A percentile compares a stretch with the other conserved stretches of the same genome.
Evolutionary conservation across 78 protist genomes (phyloP).

Genomic region (Anaeramoeba flamelloides): DNA sequence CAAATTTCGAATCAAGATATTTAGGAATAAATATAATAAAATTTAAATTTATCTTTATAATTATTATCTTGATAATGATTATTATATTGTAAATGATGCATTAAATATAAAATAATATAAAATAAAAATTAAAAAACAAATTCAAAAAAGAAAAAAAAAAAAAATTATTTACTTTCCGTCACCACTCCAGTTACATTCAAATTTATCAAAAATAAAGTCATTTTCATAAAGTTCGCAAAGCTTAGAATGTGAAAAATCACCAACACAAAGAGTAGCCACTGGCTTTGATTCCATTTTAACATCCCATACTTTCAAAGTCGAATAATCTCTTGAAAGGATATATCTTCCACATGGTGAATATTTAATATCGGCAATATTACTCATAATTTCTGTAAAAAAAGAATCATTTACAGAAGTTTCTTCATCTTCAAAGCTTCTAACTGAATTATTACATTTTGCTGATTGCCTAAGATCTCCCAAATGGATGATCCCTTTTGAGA

Average conservation of each 20-base stretch:
- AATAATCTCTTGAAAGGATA: conserved; percentile 77
- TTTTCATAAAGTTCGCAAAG: conserved; percentile 79
- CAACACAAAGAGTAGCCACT: conserved; percentile 40
- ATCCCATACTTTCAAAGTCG: conserved; percentile 79
- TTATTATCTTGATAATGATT: too few species aligned
- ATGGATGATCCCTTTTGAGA: conserved; percentile 44
- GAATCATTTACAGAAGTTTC: conserved; percentile 34
- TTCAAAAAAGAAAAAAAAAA: too few species aligned
- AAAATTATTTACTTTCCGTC: conserved; percentile 17
- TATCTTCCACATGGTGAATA: conserved; percentile 65
- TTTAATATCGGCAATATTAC: conserved; percentile 64
- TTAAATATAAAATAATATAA: too few species aligned
- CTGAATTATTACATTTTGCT: conserved; percentile 36
- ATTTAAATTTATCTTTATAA: too few species aligned
- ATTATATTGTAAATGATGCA: too few species aligned
- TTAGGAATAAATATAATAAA: too few species aligned
- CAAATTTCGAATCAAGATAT: too few species aligned
- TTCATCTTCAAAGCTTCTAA: conserved; percentile 28
- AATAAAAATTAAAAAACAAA: too few species aligned
- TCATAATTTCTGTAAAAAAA: conserved; percentile 69
- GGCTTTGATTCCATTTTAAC: conserved; percentile 45
- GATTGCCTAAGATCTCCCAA: conserved; percentile 45
- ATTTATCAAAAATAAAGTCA: conserved; percentile 81
- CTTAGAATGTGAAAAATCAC: conserved; percentile 47
- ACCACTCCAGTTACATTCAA: conserved; percentile 55